A percentile compares a stretch with the other conserved stretches of the same genome.
Conservation (phyloP, 768 basidiomycete species). For the Suillus discolor region DNA sequence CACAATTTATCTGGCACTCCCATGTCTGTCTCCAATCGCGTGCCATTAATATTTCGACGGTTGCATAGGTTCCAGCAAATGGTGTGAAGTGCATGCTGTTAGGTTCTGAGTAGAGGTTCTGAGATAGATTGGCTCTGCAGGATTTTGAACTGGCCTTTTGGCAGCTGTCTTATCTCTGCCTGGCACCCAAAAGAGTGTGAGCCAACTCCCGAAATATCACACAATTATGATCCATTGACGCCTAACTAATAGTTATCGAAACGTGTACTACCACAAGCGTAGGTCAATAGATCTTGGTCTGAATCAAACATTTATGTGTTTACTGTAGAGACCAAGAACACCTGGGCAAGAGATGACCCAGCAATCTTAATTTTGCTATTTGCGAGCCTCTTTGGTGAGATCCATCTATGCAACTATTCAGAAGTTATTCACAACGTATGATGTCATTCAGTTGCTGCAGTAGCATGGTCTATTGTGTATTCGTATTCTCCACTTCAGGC, state of each 20-base stretch:
- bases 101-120: neutral
- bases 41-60: constrained; percentile 81
- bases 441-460: constrained; percentile 61
- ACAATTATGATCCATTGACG: constrained; percentile 17
- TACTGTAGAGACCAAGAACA: constrained; percentile 89
- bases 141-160: constrained; percentile 97
- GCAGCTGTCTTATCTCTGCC: constrained; percentile 92
- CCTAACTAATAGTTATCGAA: constrained; percentile 66
- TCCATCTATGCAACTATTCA: neutral
- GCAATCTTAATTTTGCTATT: constrained; percentile 89
- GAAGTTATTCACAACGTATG: neutral
- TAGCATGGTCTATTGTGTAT: constrained; percentile 88
- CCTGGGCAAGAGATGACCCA: constrained; percentile 97
- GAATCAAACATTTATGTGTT: neutral
- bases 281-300: neutral
- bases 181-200: constrained; percentile 91
- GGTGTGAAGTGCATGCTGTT: constrained; percentile 45
- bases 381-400: constrained; percentile 70
- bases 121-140: constrained; percentile 40
- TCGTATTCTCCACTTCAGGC: constrained; percentile 58
- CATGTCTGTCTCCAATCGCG: constrained; percentile 46
- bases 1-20: constrained; percentile 19
- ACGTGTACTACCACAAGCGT: constrained; percentile 99
- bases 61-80: constrained; percentile 85
- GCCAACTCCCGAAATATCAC: constrained; percentile 21